Base-by-base conservation (phyloP, 352 stramenopile species). In the Phytophthora tubulina region DNA sequence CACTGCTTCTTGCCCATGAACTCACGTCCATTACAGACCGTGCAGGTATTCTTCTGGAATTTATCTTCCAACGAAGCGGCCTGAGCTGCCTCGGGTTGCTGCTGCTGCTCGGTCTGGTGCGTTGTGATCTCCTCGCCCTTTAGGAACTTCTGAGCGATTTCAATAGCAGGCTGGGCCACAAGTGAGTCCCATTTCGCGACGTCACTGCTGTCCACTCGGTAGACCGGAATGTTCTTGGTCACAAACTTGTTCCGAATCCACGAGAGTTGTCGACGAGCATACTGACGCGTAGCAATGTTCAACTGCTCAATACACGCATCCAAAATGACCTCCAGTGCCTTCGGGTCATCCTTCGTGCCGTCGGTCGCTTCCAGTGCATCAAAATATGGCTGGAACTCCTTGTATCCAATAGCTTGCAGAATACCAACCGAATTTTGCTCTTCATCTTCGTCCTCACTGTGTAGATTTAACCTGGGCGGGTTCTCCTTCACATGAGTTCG, bases 181-280 rank as follows among this genome's bases (percentile, higher is more conserved):
- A 74, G 48, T 6, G 72, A 44, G 6, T 82, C 72, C 90, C 89
- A 97, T 17, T 81, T 65, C 7, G 62, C 33, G 10, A 95, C 70
- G 63, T 96, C 80, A 64, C 81, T 95, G 53, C 88, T 96, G 58
- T 97, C 89, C 1, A 97, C 67, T 62, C 92, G 76, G 62, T 96
- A 96, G 27, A 97, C 86, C 9, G 90, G 90, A 46, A 96, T 91
- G 61, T 93, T 94, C 30, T 89, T 89, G 21, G 86, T 86, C 46
- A 94, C 81, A 55, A 97, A 94, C 36, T 85, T 89, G 58, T 96
- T 97, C 39, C 88, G 88, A 62, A 97, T 96, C 90, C 90, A 97
- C 53, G 87, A 90, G 35, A 97, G 78, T 67, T 97, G 90, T 10
- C 89, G 85, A 36, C 89, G 87, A 31, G 90, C 90, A 70, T 97